Percentiles rank a stretch among this genome's conserved stretches.
These are phyloP conservation scores for Pilasporangium apinafurcum DNA, from an alignment of 352 stramenopile species.

Conservation along the genomic window DNA sequence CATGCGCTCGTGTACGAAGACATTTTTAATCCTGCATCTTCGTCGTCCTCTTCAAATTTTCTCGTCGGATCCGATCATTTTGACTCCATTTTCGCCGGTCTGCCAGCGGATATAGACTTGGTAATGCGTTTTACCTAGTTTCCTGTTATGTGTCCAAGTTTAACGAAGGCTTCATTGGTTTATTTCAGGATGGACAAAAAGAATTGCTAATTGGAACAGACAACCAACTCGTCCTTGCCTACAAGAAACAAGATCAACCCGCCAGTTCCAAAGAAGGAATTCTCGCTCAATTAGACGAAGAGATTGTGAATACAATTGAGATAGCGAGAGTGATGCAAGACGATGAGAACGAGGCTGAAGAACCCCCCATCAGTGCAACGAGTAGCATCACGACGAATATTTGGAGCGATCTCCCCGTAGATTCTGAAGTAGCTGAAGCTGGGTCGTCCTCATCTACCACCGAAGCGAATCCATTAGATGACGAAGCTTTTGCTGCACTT, in stretches of 20 bases:
- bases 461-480: too few relatives aligned
- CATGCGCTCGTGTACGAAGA: constrained; percentile 49
- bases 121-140: constrained; percentile 14
- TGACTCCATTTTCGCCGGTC: constrained; percentile 53
- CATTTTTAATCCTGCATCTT: constrained; percentile 24
- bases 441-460: too few relatives aligned
- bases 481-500: too few relatives aligned
- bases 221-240: constrained; percentile 45
- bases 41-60: constrained; percentile 6
- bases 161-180: background rate
- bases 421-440: too few relatives aligned
- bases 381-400: too few relatives aligned
- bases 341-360: too few relatives aligned
- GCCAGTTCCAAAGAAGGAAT: background rate
- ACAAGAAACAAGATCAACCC: constrained; percentile 19
- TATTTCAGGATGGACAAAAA: constrained; percentile 38
- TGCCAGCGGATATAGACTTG: constrained; percentile 53
- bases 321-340: too few relatives aligned
- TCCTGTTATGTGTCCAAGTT: background rate
- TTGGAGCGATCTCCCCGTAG: background rate
- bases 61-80: constrained; percentile 47
- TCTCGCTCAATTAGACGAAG: too few relatives aligned
- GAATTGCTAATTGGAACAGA: constrained; percentile 65
- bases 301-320: too few relatives aligned
- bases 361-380: too few relatives aligned